These are phyloP conservation scores for Alternaria atra DNA, from an alignment of 2,329 filamentous ascomycete genomes.

Conservation along the genomic window DNA sequence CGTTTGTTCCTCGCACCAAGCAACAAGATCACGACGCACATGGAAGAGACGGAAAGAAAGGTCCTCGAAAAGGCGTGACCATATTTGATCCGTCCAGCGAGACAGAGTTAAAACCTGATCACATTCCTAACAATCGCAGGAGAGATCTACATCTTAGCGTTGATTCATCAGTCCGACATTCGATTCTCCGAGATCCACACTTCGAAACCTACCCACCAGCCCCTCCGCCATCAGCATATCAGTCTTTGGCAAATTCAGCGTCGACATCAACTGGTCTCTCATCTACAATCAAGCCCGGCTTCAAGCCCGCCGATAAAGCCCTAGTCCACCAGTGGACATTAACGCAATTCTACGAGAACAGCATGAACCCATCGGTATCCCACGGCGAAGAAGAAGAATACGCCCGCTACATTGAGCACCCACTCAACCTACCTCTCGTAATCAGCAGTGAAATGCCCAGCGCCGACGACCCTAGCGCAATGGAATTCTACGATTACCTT, in stretches of 20 bases:
- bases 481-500: conserved; percentile 83
- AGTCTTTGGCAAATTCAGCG: conserved; percentile 39
- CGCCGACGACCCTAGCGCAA: conserved; percentile 58
- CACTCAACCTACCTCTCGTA: conserved; percentile 86
- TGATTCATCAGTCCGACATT: conserved; percentile 49
- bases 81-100: conserved; percentile 69
- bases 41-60: conserved; percentile 70
- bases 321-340: conserved; percentile 89
- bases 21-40: conserved; percentile 56
- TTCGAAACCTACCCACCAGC: conserved; percentile 44
- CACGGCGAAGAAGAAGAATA: conserved; percentile 84
- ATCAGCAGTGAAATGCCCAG: conserved; percentile 71
- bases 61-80: conserved; percentile 71
- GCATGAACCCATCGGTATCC: conserved; percentile 83
- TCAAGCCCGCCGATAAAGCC: conserved; percentile 74
- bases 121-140: conserved; percentile 29
- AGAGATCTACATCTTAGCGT: conserved; percentile 34
- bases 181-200: conserved; percentile 54
- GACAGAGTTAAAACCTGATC: conserved; percentile 33
- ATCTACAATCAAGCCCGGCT: conserved; percentile 35
- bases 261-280: conserved; percentile 40
- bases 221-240: conserved; percentile 31
- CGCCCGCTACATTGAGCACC: conserved; percentile 84
- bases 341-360: conserved; percentile 83
- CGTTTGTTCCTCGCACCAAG: conserved; percentile 77